phyloP scores from a whole-genome alignment of 176 grass and related monocot species.

The Hordeum vulgare region DNA sequence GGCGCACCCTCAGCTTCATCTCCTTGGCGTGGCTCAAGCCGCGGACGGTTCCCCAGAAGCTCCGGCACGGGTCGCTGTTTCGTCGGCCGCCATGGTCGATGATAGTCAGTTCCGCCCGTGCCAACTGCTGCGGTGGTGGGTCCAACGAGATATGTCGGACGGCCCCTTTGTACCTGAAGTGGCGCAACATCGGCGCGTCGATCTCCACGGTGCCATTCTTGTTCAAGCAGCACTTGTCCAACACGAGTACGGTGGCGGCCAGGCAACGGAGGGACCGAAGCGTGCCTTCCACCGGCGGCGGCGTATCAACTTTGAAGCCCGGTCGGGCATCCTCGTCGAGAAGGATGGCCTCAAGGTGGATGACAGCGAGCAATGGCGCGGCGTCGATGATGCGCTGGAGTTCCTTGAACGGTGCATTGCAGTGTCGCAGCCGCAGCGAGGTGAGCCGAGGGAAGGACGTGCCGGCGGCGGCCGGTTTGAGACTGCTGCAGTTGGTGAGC shows the following conservation, averaged over 20 bases:
- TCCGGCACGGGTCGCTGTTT: no score
- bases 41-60: no score
- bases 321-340: background rate
- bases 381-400: background rate
- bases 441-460: background rate
- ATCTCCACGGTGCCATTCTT: background rate
- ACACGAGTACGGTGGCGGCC: background rate
- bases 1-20: no score
- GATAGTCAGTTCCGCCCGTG: no score
- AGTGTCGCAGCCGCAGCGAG: background rate
- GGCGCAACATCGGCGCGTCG: background rate
- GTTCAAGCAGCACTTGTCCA: background rate
- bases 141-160: background rate
- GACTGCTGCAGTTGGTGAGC: background rate
- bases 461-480: background rate
- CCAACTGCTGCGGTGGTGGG: background rate
- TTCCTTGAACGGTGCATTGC: background rate
- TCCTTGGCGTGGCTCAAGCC: no score
- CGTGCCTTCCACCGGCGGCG: background rate
- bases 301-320: background rate
- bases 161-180: background rate
- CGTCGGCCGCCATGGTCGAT: no score
- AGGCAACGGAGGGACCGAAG: background rate
- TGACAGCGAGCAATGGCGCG: background rate
- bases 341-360: background rate